Evolutionary conservation across 2,329 filamentous ascomycete genomes (phyloP).

Genomic region (Catunica adiposa): DNA sequence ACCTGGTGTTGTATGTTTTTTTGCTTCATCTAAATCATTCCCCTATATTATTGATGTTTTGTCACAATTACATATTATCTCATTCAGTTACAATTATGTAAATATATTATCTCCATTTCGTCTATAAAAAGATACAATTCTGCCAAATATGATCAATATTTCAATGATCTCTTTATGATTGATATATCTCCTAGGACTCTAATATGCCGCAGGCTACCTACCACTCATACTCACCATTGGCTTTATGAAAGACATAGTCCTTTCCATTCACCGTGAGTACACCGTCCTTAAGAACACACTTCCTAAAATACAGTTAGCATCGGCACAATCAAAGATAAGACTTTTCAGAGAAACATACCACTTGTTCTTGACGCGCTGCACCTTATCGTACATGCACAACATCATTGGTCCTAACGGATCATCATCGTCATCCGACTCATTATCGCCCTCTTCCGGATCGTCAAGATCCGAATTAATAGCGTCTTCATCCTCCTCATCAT

Average conservation of each 20-base stretch:
- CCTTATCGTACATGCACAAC: constrained; percentile 99
- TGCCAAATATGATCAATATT: too few relatives aligned
- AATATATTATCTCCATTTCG: too few relatives aligned
- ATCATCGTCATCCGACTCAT: constrained; percentile 75
- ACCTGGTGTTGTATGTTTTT: constrained; percentile 9
- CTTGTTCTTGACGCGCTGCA: constrained; percentile 98
- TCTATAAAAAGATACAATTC: too few relatives aligned
- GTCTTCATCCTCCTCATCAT: constrained; percentile 62
- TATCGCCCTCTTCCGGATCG: constrained; percentile 72
- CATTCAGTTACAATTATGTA: too few relatives aligned
- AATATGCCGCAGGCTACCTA: constrained; percentile 26
- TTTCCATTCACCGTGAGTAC: constrained; percentile 85
- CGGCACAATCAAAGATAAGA: neutral
- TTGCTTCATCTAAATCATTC: too few relatives aligned
- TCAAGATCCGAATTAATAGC: constrained; percentile 98
- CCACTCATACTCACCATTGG: constrained; percentile 95
- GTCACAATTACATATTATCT: neutral
- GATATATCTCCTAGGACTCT: too few relatives aligned
- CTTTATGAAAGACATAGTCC: constrained; percentile 97
- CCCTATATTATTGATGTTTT: too few relatives aligned
- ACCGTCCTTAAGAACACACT: constrained; percentile 95
- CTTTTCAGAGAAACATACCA: constrained; percentile 38
- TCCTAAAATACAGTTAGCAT: constrained; percentile 36
- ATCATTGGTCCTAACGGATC: constrained; percentile 77
- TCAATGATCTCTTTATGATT: too few relatives aligned